Conservation (phyloP, 73 alveolate species). For the Tetrahymena borealis region DNA sequence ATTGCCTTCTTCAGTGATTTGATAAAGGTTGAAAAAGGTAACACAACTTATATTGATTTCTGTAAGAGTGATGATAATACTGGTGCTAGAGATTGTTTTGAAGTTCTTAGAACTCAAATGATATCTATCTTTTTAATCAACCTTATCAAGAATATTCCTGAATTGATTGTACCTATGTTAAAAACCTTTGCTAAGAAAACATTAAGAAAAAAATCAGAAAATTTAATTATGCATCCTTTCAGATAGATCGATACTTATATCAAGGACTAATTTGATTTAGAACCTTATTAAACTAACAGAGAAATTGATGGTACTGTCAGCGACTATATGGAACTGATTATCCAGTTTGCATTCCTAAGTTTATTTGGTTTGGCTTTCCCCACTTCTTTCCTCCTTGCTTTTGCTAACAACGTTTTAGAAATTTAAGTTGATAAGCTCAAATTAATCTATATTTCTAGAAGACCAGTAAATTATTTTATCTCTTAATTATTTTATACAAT, state of each 20-base stretch:
- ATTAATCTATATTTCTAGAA: constrained; percentile 32
- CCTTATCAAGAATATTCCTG: constrained; percentile 14
- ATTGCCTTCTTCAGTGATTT: constrained; percentile 46
- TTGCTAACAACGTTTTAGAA: constrained; percentile 14
- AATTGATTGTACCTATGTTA: constrained; percentile 24
- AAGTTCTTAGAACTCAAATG: constrained; percentile 34
- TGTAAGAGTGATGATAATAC: neutral
- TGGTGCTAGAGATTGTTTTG: constrained; percentile 28
- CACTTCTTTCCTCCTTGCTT: constrained; percentile 23
- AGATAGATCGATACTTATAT: constrained; percentile 15
- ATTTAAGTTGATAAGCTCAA: constrained; percentile 40
- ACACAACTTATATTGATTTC: neutral
- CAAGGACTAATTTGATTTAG: constrained; percentile 23
- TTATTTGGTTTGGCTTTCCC: constrained; percentile 53
- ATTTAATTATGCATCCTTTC: constrained; percentile 11
- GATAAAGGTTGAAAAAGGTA: neutral
- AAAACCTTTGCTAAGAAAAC: constrained; percentile 5
- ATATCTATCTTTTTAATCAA: constrained; percentile 25
- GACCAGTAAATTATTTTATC: constrained; percentile 3
- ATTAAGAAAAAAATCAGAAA: neutral
- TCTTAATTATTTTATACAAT: neutral
- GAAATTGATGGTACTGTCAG: constrained; percentile 55
- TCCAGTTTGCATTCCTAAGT: constrained; percentile 37
- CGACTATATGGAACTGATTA: constrained; percentile 44
- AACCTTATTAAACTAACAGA: constrained; percentile 20